Evolutionary conservation across 2,329 filamentous ascomycete genomes (phyloP).

Genomic region (Venturia asperata): DNA sequence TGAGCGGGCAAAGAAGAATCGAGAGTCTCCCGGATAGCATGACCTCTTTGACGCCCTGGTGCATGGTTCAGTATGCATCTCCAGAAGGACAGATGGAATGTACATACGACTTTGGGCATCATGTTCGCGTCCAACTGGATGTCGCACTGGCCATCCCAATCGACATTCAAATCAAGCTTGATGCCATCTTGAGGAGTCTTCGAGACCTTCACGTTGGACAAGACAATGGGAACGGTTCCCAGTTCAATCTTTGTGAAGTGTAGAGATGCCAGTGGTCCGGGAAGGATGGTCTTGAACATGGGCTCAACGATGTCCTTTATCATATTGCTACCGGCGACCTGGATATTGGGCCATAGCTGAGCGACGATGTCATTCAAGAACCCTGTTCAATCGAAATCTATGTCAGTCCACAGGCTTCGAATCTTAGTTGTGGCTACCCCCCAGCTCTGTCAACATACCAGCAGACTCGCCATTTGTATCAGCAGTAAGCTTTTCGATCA

Average conservation of each 20-base stretch:
- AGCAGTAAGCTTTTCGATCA: constrained; percentile 36
- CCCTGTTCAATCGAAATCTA: constrained; percentile 24
- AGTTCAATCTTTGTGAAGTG: constrained; percentile 43
- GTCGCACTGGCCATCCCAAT: constrained; percentile 42
- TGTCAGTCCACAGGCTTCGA: neutral
- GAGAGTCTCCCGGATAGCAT: constrained; percentile 40
- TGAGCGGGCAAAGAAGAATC: constrained; percentile 40
- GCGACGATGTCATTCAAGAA: constrained; percentile 45
- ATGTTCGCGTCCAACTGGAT: constrained; percentile 42
- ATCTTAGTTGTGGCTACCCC: neutral
- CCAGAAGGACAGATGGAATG: neutral
- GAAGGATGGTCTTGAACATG: constrained; percentile 42
- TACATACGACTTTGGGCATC: constrained; percentile 39
- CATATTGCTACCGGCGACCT: constrained; percentile 38
- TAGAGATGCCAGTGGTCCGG: constrained; percentile 38
- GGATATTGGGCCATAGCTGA: constrained; percentile 46
- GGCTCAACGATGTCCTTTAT: constrained; percentile 44
- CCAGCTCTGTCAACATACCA: constrained; percentile 24
- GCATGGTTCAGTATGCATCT: neutral
- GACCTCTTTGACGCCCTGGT: constrained; percentile 41
- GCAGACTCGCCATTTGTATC: constrained; percentile 38
- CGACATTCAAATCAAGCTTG: constrained; percentile 43
- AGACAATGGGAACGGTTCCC: constrained; percentile 35
- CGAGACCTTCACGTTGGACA: constrained; percentile 40
- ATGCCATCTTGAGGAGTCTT: constrained; percentile 41